Conservation (phyloP, 2,329 filamentous ascomycete genomes). For the Ophiostoma sp. region DNA sequence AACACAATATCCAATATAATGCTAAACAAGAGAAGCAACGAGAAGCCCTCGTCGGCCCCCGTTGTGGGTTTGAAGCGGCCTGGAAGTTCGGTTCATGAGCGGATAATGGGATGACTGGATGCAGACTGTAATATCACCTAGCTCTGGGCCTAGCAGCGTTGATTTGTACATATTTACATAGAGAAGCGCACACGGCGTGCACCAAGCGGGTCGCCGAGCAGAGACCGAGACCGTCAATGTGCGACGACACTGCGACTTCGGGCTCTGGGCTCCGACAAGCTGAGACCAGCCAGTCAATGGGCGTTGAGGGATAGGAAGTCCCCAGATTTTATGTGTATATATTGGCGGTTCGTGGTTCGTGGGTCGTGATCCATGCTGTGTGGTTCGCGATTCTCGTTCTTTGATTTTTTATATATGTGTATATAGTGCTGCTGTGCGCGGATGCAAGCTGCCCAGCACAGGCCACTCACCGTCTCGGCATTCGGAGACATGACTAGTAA, state of each 20-base stretch:
- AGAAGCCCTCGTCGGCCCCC: not conserved
- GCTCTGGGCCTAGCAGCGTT: not conserved
- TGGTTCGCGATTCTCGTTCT: not conserved
- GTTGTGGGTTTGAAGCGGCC: not conserved
- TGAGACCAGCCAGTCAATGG: conserved; percentile 8
- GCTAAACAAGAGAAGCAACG: not conserved
- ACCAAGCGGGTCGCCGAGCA: not conserved
- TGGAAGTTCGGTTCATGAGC: conserved; percentile 4
- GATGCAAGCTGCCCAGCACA: not conserved
- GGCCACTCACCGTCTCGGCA: not conserved
- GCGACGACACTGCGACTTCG: conserved; percentile 6
- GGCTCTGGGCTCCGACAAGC: conserved; percentile 8
- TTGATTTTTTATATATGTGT: not conserved
- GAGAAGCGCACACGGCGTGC: not conserved
- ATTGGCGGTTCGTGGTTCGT: not conserved
- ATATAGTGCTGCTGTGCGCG: not conserved
- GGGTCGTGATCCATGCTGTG: not conserved
- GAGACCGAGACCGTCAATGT: conserved; percentile 13
- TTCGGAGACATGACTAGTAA: conserved; percentile 9
- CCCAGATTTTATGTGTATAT: not conserved
- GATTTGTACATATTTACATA: not conserved
- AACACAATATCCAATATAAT: not conserved
- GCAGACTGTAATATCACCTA: not conserved
- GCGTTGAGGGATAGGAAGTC: not conserved
- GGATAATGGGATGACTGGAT: not conserved